Conservation (phyloP, 1,139 yeast species). For the Debaryomyces coudertii region DNA sequence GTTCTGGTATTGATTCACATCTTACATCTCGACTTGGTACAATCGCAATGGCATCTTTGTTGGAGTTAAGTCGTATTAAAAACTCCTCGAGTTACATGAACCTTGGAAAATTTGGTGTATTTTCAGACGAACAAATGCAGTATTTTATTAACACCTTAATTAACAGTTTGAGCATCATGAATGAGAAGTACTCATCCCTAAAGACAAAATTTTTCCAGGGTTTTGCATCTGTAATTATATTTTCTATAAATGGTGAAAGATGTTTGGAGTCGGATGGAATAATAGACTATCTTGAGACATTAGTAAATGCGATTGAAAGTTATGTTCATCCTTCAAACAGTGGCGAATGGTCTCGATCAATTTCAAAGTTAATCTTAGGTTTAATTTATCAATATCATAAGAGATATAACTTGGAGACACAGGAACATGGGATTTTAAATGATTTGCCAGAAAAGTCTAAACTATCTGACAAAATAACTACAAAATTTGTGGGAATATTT, state of each 20-base stretch:
- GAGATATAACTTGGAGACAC: constrained; percentile 53
- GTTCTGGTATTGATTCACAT: constrained; percentile 66
- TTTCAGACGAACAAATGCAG: constrained; percentile 61
- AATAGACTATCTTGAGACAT: constrained; percentile 54
- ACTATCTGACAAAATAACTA: constrained; percentile 45
- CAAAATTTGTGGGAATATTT: constrained; percentile 57
- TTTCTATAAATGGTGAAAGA: constrained; percentile 60
- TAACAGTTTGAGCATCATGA: constrained; percentile 53
- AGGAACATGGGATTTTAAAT: constrained; percentile 41
- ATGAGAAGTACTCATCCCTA: constrained; percentile 41
- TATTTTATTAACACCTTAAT: constrained; percentile 59
- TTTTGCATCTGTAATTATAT: constrained; percentile 64
- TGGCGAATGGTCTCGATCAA: constrained; percentile 80
- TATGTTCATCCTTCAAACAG: constrained; percentile 89
- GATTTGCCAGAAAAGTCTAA: constrained; percentile 51
- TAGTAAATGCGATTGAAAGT: constrained; percentile 75
- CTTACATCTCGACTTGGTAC: constrained; percentile 69
- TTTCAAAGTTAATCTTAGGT: constrained; percentile 64
- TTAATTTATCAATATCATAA: constrained; percentile 61
- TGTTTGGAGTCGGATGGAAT: constrained; percentile 48
- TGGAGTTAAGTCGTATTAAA: constrained; percentile 31
- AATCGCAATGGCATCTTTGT: constrained; percentile 55
- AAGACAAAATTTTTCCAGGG: constrained; percentile 56
- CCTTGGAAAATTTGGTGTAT: constrained; percentile 57
- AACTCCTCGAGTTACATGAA: constrained; percentile 16